These are phyloP conservation scores for Pseudocercospora macadamiae DNA, from an alignment of 2,329 filamentous ascomycete species.

Conservation along the genomic window DNA sequence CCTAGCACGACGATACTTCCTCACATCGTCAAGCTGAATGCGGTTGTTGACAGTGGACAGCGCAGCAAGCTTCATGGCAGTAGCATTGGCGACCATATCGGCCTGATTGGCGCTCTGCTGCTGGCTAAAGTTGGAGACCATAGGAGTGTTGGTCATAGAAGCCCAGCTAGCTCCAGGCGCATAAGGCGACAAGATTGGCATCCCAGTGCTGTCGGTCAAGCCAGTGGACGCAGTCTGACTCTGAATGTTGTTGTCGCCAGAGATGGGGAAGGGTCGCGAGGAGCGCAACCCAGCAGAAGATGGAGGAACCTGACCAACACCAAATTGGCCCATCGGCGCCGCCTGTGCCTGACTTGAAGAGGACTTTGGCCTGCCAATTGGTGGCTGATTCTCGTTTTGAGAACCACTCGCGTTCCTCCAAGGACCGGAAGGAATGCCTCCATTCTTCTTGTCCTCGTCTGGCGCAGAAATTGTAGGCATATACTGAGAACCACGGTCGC, in stretches of 20 bases:
- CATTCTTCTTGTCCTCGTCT: conserved; percentile 65
- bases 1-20: conserved; percentile 89
- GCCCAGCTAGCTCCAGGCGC: conserved; percentile 91
- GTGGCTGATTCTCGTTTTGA: conserved; percentile 53
- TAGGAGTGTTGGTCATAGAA: conserved; percentile 96
- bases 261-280: conserved; percentile 70
- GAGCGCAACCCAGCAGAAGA: conserved; percentile 78
- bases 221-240: conserved; percentile 63
- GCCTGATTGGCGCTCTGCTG: conserved; percentile 69
- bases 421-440: conserved; percentile 71
- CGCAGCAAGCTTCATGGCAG: conserved; percentile 97
- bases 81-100: conserved; percentile 98
- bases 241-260: conserved; percentile 72
- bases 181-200: conserved; percentile 80
- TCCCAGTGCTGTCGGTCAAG: conserved; percentile 59
- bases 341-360: conserved; percentile 69
- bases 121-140: conserved; percentile 79
- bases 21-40: conserved; percentile 93
- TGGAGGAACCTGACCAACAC: conserved; percentile 70
- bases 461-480: conserved; percentile 73
- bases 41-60: conserved; percentile 98
- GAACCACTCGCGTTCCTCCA: conserved; percentile 65
- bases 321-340: conserved; percentile 84
- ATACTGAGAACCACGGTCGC: conserved; percentile 71
- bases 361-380: conserved; percentile 71